Percentiles rank a stretch among this genome's conserved stretches.
These are phyloP conservation scores for Capsella bursapastoris DNA, from an alignment of 345 rosid genomes.

Conservation along the genomic window DNA sequence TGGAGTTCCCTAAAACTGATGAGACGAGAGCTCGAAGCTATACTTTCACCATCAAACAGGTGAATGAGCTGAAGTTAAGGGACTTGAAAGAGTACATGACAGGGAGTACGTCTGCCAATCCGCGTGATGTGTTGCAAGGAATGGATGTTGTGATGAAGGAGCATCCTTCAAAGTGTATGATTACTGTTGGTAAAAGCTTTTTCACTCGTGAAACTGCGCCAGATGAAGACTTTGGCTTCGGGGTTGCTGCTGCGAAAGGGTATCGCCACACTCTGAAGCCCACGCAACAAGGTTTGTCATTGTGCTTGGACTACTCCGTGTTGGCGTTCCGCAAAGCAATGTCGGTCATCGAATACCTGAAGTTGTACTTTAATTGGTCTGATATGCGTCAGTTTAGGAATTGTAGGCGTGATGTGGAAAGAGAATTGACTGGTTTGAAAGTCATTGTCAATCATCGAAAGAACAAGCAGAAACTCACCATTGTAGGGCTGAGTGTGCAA, in stretches of 20 bases:
- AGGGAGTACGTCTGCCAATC: slow-evolving; percentile 44
- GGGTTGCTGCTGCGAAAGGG: slow-evolving; percentile 70
- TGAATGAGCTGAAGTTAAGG: slow-evolving; percentile 63
- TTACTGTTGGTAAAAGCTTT: slow-evolving; percentile 67
- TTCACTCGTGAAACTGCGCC: slow-evolving; percentile 41
- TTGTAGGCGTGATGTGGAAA: slow-evolving; percentile 48
- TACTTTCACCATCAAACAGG: slow-evolving; percentile 56
- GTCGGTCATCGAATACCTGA: slow-evolving; percentile 63
- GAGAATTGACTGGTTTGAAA: slow-evolving; percentile 56
- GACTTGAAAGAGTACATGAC: slow-evolving; percentile 66
- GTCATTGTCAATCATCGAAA: slow-evolving; percentile 68
- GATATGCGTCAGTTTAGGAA: slow-evolving; percentile 40
- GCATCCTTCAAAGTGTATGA: slow-evolving; percentile 68
- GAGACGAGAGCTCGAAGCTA: slow-evolving; percentile 49
- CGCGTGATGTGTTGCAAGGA: slow-evolving; percentile 85
- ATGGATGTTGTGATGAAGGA: slow-evolving; percentile 95
- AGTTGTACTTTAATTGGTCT: slow-evolving; percentile 47
- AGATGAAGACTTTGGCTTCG: slow-evolving; percentile 59
- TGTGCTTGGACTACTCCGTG: slow-evolving; percentile 81
- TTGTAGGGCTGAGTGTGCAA: slow-evolving; percentile 56
- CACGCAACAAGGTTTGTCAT: slow-evolving; percentile 66
- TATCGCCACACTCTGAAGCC: slow-evolving; percentile 78
- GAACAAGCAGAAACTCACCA: slow-evolving; percentile 63
- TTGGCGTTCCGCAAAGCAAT: slow-evolving; percentile 70
- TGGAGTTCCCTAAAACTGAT: slow-evolving; percentile 53